phyloP scores from a whole-genome alignment of 2,329 filamentous ascomycete genomes.

The Leptographium lundbergii region DNA sequence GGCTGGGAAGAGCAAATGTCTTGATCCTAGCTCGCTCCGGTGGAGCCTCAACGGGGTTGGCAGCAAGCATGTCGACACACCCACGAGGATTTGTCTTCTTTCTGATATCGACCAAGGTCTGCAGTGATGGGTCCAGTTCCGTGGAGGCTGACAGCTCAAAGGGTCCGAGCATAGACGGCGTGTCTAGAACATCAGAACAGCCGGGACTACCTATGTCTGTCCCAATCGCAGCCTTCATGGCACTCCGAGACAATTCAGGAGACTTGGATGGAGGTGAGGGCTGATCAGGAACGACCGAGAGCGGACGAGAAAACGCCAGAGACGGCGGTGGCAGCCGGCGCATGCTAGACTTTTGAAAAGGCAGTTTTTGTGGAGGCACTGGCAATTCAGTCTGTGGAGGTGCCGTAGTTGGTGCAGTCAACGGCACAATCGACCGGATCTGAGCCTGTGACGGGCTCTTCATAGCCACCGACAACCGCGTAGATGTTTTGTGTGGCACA shows the following conservation, averaged over 20 bases:
- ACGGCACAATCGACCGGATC: not conserved
- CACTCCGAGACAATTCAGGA: conserved; percentile 7
- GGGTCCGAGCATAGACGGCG: conserved; percentile 13
- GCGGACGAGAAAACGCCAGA: conserved; percentile 33
- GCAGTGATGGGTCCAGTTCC: not conserved
- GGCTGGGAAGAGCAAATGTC: not conserved
- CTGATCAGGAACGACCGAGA: conserved; percentile 42
- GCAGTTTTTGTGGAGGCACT: not conserved
- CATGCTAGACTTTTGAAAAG: conserved; percentile 15
- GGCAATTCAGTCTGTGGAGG: not conserved
- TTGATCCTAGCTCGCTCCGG: not conserved
- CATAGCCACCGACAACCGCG: conserved; percentile 29
- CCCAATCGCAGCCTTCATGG: not conserved
- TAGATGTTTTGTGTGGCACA: conserved; percentile 31
- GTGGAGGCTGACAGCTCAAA: conserved; percentile 7
- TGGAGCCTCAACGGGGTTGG: too few relatives aligned
- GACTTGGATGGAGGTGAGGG: conserved; percentile 28
- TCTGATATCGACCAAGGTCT: conserved; percentile 4
- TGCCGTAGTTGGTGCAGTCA: not conserved
- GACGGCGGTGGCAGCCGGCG: conserved; percentile 28
- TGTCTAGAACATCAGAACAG: conserved; percentile 9
- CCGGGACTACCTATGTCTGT: conserved; percentile 1
- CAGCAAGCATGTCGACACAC: conserved; percentile 2
- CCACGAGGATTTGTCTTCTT: conserved; percentile 12
- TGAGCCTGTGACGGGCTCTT: conserved; percentile 11